Conservation (phyloP, 257 asterid genomes). For the Nicotiana tomentosiformis region DNA sequence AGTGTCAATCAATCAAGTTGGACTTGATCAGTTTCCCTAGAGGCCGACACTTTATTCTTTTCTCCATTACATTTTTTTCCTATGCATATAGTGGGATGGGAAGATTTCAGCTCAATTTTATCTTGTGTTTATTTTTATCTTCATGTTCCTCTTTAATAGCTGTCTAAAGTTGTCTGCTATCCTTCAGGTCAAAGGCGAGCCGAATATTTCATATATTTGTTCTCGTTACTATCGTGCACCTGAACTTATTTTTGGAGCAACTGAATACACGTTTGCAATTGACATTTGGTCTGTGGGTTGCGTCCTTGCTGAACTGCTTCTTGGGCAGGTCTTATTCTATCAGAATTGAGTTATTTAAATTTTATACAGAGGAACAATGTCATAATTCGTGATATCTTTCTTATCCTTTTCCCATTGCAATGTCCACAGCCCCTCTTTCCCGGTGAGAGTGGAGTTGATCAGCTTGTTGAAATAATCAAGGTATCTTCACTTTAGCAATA, state of each 20-base stretch:
- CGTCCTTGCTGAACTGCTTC: conserved; percentile 31
- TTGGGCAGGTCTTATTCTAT: conserved; percentile 22
- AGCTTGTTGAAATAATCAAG: conserved; percentile 29
- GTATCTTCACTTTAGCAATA: conserved; percentile 1
- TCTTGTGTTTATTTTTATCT: not conserved
- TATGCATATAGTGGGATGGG: not conserved
- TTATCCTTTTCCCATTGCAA: not conserved
- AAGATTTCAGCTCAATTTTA: not conserved
- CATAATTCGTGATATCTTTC: not conserved
- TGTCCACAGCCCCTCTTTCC: conserved; percentile 23
- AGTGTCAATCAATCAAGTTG: not conserved
- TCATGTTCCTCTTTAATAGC: not conserved
- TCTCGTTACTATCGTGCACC: conserved; percentile 33
- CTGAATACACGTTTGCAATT: conserved; percentile 25
- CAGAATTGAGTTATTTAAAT: not conserved
- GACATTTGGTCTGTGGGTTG: conserved; percentile 37
- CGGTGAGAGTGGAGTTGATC: conserved; percentile 27
- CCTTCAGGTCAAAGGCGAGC: conserved; percentile 26
- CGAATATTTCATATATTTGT: conserved; percentile 30
- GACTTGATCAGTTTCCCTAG: not conserved
- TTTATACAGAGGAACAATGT: not conserved
- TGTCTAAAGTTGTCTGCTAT: not conserved
- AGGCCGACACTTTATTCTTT: not conserved
- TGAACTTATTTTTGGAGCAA: conserved; percentile 32
- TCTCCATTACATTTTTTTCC: not conserved